Evolutionary conservation across 257 asterid species (phyloP).

Genomic region (Nicotiana benthamiana): DNA sequence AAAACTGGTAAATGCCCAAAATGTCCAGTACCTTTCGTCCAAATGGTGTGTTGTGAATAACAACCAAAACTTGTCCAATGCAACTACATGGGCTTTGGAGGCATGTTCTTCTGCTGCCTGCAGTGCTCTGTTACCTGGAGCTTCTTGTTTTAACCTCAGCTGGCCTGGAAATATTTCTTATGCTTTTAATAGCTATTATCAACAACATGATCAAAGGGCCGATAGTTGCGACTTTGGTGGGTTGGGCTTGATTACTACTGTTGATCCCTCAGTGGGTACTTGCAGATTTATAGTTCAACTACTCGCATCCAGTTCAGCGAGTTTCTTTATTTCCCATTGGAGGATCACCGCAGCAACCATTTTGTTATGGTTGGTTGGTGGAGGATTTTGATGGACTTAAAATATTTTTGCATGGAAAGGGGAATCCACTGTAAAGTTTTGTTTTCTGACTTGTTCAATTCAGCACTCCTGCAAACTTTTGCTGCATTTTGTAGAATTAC

Average conservation of each 20-base stretch:
- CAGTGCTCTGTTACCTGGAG: constrained; percentile 43
- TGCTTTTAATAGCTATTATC: constrained; percentile 73
- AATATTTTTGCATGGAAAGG: background rate
- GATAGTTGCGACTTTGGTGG: constrained; percentile 62
- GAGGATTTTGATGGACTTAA: background rate
- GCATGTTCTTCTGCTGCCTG: constrained; percentile 74
- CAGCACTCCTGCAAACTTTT: background rate
- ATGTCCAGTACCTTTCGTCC: constrained; percentile 56
- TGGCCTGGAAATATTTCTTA: constrained; percentile 80
- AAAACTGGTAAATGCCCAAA: constrained; percentile 53
- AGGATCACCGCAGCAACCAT: constrained; percentile 19
- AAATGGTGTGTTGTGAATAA: constrained; percentile 84
- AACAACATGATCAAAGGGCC: constrained; percentile 58
- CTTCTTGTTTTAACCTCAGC: constrained; percentile 64
- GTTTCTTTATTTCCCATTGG: constrained; percentile 17
- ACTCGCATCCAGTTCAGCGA: constrained; percentile 29
- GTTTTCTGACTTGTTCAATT: background rate
- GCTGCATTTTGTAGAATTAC: background rate
- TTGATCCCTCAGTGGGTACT: constrained; percentile 58
- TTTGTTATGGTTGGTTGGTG: constrained; percentile 23
- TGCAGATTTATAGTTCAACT: constrained; percentile 65
- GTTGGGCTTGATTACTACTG: constrained; percentile 75
- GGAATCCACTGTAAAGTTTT: background rate
- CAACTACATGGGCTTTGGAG: constrained; percentile 41
- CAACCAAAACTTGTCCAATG: constrained; percentile 52